Conservation (phyloP, 2,329 filamentous ascomycete genomes). For the Penicillium sp. region DNA sequence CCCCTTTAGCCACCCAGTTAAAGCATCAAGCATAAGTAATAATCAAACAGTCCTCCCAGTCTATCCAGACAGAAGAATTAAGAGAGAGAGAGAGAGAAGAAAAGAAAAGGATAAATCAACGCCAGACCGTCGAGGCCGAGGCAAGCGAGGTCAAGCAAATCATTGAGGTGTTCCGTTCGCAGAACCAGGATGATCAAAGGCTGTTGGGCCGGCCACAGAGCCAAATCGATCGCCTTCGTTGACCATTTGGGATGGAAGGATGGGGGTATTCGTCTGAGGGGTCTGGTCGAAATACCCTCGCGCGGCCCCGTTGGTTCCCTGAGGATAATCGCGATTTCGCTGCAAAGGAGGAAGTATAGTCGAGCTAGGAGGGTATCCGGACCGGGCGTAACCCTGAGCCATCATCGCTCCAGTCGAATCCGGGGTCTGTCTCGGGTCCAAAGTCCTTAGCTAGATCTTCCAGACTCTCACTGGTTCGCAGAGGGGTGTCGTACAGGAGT, state of each 20-base stretch:
- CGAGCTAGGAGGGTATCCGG: constrained; percentile 35
- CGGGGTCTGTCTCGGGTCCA: constrained; percentile 30
- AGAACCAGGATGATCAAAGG: constrained; percentile 34
- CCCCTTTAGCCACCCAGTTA: constrained; percentile 27
- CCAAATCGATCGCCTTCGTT: constrained; percentile 36
- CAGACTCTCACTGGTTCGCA: constrained; percentile 24
- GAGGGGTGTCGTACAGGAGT: constrained; percentile 39
- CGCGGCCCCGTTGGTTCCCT: constrained; percentile 28
- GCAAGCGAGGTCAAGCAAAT: constrained; percentile 12
- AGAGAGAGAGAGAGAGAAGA: constrained; percentile 14
- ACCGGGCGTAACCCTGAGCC: constrained; percentile 36
- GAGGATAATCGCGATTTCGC: constrained; percentile 32
- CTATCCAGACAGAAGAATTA: constrained; percentile 33
- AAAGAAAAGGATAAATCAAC: constrained; percentile 6
- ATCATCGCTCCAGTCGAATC: constrained; percentile 40
- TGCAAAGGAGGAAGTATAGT: constrained; percentile 39
- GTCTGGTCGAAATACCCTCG: constrained; percentile 37
- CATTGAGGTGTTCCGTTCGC: constrained; percentile 35
- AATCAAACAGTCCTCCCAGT: constrained; percentile 26
- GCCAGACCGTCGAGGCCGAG: neutral
- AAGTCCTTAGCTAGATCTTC: constrained; percentile 31
- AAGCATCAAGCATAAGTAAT: constrained; percentile 12
- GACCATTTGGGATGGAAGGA: constrained; percentile 38
- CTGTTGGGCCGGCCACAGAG: constrained; percentile 25
- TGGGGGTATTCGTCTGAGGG: constrained; percentile 33